Evolutionary conservation across 495 filamentous ascomycete species (phyloP).

Genomic region (Neurospora africana): DNA sequence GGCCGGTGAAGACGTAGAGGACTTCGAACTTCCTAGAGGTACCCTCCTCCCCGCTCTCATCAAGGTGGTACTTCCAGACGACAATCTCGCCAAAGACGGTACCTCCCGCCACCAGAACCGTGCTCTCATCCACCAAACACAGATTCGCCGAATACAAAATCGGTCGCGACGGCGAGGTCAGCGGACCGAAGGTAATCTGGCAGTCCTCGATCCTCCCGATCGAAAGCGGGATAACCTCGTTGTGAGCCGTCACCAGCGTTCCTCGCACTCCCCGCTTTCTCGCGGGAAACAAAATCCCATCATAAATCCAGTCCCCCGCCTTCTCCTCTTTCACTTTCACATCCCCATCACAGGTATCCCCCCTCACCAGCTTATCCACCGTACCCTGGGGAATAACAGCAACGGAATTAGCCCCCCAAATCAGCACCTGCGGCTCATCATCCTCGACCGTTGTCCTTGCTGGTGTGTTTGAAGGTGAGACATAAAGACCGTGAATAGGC

Average conservation of each 20-base stretch:
- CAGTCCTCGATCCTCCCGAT: background rate
- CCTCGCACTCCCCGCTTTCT: constrained; percentile 5
- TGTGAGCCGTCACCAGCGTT: constrained; percentile 73
- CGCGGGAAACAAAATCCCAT: constrained; percentile 43
- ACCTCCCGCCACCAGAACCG: constrained; percentile 69
- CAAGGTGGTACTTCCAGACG: constrained; percentile 63
- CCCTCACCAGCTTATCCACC: constrained; percentile 15
- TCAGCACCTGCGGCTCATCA: constrained; percentile 21
- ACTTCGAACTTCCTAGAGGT: constrained; percentile 33
- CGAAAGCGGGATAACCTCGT: constrained; percentile 46
- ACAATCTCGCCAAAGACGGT: constrained; percentile 91
- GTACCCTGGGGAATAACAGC: constrained; percentile 14
- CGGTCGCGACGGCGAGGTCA: constrained; percentile 63
- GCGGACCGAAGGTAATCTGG: constrained; percentile 21
- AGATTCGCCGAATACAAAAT: constrained; percentile 82
- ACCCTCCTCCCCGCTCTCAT: background rate
- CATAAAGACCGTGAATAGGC: constrained; percentile 57
- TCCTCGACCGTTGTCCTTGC: background rate
- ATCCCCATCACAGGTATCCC: background rate
- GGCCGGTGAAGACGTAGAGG: constrained; percentile 69
- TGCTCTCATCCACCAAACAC: constrained; percentile 38
- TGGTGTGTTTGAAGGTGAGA: constrained; percentile 4
- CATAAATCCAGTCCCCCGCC: constrained; percentile 74
- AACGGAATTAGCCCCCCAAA: constrained; percentile 47
- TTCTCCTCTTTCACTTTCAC: constrained; percentile 5